phyloP scores from a whole-genome alignment of 164 flowering plant species.

The Protea cynaroides region DNA sequence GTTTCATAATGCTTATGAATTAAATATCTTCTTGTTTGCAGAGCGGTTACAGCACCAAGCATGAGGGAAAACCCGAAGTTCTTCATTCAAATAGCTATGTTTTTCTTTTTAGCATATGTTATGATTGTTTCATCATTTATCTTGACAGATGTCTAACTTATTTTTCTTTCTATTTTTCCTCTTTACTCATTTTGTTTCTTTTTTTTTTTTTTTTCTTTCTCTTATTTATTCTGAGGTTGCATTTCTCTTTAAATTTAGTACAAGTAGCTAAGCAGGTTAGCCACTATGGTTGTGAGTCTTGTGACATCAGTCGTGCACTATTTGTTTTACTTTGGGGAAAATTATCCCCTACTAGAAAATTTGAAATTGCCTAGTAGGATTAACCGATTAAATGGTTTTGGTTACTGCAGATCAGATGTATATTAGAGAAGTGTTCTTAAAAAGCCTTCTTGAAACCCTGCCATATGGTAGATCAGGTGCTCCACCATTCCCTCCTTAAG shows the following conservation, averaged over 20 bases:
- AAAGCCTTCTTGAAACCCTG: too few relatives aligned
- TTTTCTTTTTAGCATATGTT: constrained; percentile 84
- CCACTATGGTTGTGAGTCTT: background rate
- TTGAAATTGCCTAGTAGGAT: too few relatives aligned
- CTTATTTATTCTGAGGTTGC: too few relatives aligned
- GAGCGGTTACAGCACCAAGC: constrained; percentile 94
- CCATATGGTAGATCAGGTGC: too few relatives aligned
- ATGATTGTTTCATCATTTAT: constrained; percentile 87
- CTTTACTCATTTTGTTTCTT: background rate
- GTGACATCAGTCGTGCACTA: too few relatives aligned
- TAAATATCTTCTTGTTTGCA: constrained; percentile 27
- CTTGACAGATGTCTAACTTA: constrained; percentile 60
- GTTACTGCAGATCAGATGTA: too few relatives aligned
- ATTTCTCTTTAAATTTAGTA: background rate
- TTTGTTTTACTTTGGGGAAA: too few relatives aligned
- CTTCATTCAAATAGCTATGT: constrained; percentile 78
- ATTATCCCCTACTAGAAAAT: too few relatives aligned
- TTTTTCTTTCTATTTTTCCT: background rate
- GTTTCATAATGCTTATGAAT: background rate
- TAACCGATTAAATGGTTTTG: too few relatives aligned
- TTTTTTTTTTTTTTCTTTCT: background rate
- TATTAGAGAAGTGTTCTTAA: too few relatives aligned
- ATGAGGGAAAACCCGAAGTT: constrained; percentile 96
- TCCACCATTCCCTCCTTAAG: too few relatives aligned
- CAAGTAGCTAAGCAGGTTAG: background rate